phyloP scores from a whole-genome alignment of 768 basidiomycete species.

The Leccinum subgranulosum region DNA sequence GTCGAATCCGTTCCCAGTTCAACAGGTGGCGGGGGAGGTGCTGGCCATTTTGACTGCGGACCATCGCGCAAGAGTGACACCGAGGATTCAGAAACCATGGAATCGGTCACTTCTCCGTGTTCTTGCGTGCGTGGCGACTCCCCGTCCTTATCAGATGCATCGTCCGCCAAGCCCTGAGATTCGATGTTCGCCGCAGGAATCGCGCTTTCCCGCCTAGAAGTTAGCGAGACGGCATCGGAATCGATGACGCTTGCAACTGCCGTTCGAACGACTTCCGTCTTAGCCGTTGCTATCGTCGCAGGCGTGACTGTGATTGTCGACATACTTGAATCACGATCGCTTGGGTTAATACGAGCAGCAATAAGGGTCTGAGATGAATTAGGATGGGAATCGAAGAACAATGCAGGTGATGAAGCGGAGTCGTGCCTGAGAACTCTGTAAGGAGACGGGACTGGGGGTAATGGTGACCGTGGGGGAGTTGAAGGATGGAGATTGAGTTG shows the following conservation, averaged over 20 bases:
- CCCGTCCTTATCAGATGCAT: not conserved
- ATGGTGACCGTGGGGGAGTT: conserved; percentile 3
- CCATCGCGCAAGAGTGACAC: conserved; percentile 18
- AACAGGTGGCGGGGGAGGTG: conserved; percentile 30
- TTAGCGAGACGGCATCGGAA: conserved; percentile 23
- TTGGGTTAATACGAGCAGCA: conserved; percentile 8
- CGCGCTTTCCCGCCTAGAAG: conserved; percentile 13
- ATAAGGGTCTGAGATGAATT: conserved; percentile 21
- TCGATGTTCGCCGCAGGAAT: conserved; percentile 11
- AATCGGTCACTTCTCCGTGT: conserved; percentile 10
- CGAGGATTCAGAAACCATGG: conserved; percentile 14
- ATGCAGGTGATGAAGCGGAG: not conserved
- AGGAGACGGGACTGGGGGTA: conserved; percentile 10
- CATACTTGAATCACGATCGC: conserved; percentile 33
- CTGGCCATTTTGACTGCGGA: conserved; percentile 27
- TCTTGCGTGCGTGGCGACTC: conserved; percentile 9
- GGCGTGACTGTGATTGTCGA: conserved; percentile 43
- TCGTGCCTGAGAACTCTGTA: not conserved
- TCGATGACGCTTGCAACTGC: conserved; percentile 53
- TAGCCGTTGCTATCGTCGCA: conserved; percentile 43
- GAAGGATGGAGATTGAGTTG: conserved; percentile 12
- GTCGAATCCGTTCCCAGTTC: conserved; percentile 23
- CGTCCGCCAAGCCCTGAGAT: not conserved
- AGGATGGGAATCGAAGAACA: conserved; percentile 8
- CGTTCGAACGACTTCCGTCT: conserved; percentile 46